Percentiles rank a stretch among this genome's conserved stretches.
phyloP scores from a whole-genome alignment of 257 asterid genomes.

The Capsicum chinense region DNA sequence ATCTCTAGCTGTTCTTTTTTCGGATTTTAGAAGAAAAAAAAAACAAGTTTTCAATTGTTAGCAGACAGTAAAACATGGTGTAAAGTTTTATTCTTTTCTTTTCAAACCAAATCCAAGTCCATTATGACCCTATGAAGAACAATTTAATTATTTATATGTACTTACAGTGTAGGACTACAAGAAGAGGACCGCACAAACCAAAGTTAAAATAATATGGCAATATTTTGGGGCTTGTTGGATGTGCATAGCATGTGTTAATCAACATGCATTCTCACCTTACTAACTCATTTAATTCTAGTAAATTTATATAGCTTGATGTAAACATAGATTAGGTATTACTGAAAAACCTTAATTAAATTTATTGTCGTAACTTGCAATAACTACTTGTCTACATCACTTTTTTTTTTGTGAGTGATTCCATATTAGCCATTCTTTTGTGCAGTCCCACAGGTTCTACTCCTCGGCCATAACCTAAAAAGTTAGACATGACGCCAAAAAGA shows the following conservation, averaged over 20 bases:
- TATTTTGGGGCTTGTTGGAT: too few species aligned
- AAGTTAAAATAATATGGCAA: background rate
- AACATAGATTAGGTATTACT: background rate
- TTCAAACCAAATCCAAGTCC: slow-evolving; percentile 18
- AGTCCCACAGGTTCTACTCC: slow-evolving; percentile 1
- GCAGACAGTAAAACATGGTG: background rate
- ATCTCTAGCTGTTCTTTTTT: background rate
- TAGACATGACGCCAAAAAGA: slow-evolving; percentile 16
- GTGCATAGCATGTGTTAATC: too few species aligned
- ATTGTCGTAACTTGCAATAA: background rate
- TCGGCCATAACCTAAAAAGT: background rate
- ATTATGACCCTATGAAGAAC: background rate
- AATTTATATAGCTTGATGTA: background rate
- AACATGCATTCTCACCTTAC: background rate
- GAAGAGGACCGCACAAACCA: background rate
- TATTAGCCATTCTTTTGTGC: background rate
- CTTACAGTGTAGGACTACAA: background rate
- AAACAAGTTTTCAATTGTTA: background rate
- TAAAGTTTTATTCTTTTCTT: background rate
- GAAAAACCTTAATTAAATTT: background rate
- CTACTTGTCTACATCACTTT: background rate
- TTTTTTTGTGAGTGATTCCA: background rate
- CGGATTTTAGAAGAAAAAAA: background rate
- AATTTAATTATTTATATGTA: background rate
- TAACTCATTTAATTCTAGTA: background rate